Evolutionary conservation across 2,329 filamentous ascomycete species (phyloP), one percentile per base, ranked within the genome.

Genomic region (Byssoonygena ceratinophila): DNA sequence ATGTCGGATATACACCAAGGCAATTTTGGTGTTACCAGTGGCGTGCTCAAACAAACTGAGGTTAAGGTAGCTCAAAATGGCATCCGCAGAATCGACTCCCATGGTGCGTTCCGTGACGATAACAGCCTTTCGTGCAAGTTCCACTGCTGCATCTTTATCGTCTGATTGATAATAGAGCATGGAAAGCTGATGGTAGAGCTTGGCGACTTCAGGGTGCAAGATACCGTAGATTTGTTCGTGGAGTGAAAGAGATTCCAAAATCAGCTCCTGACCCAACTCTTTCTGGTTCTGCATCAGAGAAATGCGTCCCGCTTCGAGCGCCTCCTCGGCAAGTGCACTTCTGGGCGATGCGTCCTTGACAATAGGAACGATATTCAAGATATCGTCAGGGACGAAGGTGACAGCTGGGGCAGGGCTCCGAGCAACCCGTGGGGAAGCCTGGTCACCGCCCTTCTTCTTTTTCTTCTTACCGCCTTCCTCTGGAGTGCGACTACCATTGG

Each of bases 191-290:
- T 95, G 91, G 75, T 98, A 98, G 25, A 94, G 85, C 58, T 90
- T 83, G 44, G 91, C 92, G 55, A 97, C 91, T 71, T 98, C 92
- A 1, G 92, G 90, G 66, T 98, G 92, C 23, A 98, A 77, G 53
- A 97, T 94, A 55, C 92, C 92, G 64, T 98, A 98, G 60, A 98
- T 97, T 70, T 98, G 92, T 75, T 98, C 92, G 64, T 98, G 91
- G 40, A 98, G 76, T 43, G 92, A 95, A 55, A 98, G 74, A 34
- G 90, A 96, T 70, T 98, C 92, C n/a, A 97, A 75, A 27, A 98
- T 79, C 53, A 98, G 79, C 69, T 98, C 92, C 70, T 96, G 90
- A 37, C 92, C 92, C 43, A 98, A 81, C 71, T 96, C 92, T 73
- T 87, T 91, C 74, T 98, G 89, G 66, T 87, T 85, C 67, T 97